Percentiles rank a stretch among this genome's conserved stretches.
Evolutionary conservation across 768 basidiomycete species (phyloP).

Genomic region (Mycena filopes): DNA sequence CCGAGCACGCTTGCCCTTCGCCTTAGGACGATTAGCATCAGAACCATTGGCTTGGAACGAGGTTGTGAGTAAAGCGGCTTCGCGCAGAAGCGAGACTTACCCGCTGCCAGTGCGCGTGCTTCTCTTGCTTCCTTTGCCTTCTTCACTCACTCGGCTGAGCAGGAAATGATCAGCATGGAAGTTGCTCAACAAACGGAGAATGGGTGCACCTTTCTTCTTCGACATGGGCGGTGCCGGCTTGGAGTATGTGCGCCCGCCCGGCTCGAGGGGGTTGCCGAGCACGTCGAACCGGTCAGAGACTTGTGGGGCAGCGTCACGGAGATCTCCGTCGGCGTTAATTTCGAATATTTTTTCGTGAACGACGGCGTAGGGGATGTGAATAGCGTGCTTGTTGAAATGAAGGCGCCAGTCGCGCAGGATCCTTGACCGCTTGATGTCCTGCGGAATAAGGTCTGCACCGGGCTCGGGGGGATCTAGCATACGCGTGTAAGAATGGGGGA

Average conservation of each 20-base stretch:
- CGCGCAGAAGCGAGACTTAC: too few relatives aligned
- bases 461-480: too few relatives aligned
- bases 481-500: too few relatives aligned
- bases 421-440: not conserved
- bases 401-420: not conserved
- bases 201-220: not conserved
- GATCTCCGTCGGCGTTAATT: not conserved
- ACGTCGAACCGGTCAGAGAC: not conserved
- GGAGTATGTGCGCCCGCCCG: conserved; percentile 1
- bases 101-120: not conserved
- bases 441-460: not conserved
- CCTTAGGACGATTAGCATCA: too few relatives aligned
- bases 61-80: too few relatives aligned
- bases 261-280: conserved; percentile 3
- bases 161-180: too few relatives aligned
- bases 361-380: not conserved
- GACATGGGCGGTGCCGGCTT: not conserved
- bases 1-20: too few relatives aligned
- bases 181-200: too few relatives aligned
- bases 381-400: conserved; percentile 4
- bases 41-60: too few relatives aligned
- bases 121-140: too few relatives aligned
- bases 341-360: not conserved
- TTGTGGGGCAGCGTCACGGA: not conserved
- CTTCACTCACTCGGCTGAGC: too few relatives aligned